A percentile compares a stretch with the other conserved stretches of the same genome.
Evolutionary conservation across 2,329 filamentous ascomycete species (phyloP).

Genomic region (Diaporthe humulicola): DNA sequence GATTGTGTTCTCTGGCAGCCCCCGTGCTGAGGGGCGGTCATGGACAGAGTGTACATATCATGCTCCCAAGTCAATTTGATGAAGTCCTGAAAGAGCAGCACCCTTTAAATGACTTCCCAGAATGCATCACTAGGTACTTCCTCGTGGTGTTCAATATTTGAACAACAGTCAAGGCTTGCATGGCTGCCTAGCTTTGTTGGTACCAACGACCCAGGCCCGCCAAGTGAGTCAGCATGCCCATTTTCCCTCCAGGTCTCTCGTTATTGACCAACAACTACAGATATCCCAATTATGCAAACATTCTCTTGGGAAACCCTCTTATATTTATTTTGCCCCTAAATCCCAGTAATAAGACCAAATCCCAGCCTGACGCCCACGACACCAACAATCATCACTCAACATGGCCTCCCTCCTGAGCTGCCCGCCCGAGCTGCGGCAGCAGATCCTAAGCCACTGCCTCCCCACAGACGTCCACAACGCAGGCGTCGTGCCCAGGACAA

Average conservation of each 20-base stretch:
- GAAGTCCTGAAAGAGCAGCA: too few relatives aligned
- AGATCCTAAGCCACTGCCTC: constrained; percentile 2
- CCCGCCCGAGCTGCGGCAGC: constrained; percentile 24
- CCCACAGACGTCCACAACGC: constrained; percentile 5
- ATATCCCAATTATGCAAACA: background rate
- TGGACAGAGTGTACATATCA: background rate
- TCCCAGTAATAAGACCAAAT: background rate
- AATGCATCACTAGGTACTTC: background rate
- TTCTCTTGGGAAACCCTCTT: background rate
- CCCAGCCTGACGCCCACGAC: background rate
- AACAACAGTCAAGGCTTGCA: background rate
- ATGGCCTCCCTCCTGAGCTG: constrained; percentile 8
- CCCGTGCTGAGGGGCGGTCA: background rate
- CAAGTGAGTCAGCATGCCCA: constrained; percentile 11
- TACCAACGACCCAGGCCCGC: background rate
- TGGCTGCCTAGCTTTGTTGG: background rate
- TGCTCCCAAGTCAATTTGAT: background rate
- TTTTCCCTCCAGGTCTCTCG: background rate
- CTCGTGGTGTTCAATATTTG: background rate
- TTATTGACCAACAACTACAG: background rate
- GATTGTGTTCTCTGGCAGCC: too few relatives aligned
- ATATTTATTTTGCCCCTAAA: background rate
- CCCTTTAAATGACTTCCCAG: too few relatives aligned
- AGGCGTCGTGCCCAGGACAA: background rate
- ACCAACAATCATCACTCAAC: background rate